A percentile compares a stretch with the other conserved stretches of the same genome.
Evolutionary conservation across 1,284 basidiomycete species (phyloP).

Genomic region (Coriolopsis trogii): DNA sequence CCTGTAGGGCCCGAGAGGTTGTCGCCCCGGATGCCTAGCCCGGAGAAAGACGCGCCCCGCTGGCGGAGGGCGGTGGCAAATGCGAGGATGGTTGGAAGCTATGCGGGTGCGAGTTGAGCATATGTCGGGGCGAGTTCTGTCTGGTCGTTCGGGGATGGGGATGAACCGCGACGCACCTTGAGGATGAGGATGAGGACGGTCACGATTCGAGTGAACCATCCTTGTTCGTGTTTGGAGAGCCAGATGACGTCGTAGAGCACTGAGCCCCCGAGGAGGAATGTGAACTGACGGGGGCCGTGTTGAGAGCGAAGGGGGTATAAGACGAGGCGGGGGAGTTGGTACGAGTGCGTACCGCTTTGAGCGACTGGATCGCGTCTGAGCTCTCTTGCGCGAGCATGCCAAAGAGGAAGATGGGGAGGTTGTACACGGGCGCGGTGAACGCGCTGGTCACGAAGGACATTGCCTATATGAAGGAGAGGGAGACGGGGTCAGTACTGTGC

Average conservation of each 20-base stretch:
- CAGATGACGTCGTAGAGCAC: slow-evolving; percentile 72
- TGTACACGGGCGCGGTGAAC: slow-evolving; percentile 67
- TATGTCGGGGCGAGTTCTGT: not conserved
- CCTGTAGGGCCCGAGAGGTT: slow-evolving; percentile 69
- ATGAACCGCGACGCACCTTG: too few species aligned
- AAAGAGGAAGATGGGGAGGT: slow-evolving; percentile 75
- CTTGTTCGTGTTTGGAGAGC: slow-evolving; percentile 59
- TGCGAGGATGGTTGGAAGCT: slow-evolving; percentile 61
- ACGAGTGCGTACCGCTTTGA: slow-evolving; percentile 57
- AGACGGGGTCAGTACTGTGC: not conserved
- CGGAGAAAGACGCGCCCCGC: slow-evolving; percentile 62
- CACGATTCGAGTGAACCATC: slow-evolving; percentile 57
- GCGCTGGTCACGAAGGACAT: slow-evolving; percentile 65
- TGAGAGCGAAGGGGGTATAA: not conserved
- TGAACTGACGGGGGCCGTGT: slow-evolving; percentile 58
- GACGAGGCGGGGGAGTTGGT: not conserved
- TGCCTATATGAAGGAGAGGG: slow-evolving; percentile 32
- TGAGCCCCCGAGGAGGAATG: slow-evolving; percentile 61
- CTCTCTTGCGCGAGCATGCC: slow-evolving; percentile 72
- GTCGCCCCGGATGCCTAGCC: slow-evolving; percentile 53
- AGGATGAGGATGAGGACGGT: slow-evolving; percentile 63
- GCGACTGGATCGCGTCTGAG: slow-evolving; percentile 60
- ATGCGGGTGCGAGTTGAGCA: not conserved
- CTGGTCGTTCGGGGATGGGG: not conserved
- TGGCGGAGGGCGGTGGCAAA: slow-evolving; percentile 61